These are phyloP conservation scores for Alternaria arborescens DNA, from an alignment of 2,329 filamentous ascomycete species.

Conservation along the genomic window DNA sequence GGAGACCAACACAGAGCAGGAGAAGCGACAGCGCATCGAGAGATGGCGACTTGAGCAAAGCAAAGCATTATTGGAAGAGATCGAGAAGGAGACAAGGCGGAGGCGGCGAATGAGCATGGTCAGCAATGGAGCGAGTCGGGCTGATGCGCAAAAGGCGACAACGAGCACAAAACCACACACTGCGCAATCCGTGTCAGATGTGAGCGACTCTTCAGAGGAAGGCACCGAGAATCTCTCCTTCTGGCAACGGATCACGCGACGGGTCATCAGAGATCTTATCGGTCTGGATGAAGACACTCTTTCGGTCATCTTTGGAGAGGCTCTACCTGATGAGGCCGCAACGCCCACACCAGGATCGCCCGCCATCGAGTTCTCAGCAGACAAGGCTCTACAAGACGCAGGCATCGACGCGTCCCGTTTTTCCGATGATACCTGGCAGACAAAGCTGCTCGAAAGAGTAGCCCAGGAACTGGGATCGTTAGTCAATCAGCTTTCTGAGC, in stretches of 20 bases:
- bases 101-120: conserved; percentile 71
- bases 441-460: conserved; percentile 81
- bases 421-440: conserved; percentile 68
- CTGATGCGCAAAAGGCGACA: conserved; percentile 26
- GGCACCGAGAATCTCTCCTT: conserved; percentile 70
- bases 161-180: conserved; percentile 18
- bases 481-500: conserved; percentile 82
- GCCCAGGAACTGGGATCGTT: conserved; percentile 86
- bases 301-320: conserved; percentile 86
- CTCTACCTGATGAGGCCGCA: conserved; percentile 62
- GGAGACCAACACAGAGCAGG: conserved; percentile 67
- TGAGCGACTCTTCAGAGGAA: conserved; percentile 50
- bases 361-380: conserved; percentile 26
- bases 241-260: conserved; percentile 82
- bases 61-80: conserved; percentile 82
- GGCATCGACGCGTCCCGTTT: conserved; percentile 41
- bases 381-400: conserved; percentile 32
- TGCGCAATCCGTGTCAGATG: conserved; percentile 35
- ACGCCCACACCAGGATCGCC: conserved; percentile 32
- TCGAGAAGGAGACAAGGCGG: conserved; percentile 80
- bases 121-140: conserved; percentile 53
- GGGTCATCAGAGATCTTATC: conserved; percentile 87
- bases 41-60: conserved; percentile 93
- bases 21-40: conserved; percentile 86
- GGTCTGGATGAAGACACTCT: conserved; percentile 88